Base-by-base conservation (phyloP, 345 rosid species). In the Balakata baccata region DNA sequence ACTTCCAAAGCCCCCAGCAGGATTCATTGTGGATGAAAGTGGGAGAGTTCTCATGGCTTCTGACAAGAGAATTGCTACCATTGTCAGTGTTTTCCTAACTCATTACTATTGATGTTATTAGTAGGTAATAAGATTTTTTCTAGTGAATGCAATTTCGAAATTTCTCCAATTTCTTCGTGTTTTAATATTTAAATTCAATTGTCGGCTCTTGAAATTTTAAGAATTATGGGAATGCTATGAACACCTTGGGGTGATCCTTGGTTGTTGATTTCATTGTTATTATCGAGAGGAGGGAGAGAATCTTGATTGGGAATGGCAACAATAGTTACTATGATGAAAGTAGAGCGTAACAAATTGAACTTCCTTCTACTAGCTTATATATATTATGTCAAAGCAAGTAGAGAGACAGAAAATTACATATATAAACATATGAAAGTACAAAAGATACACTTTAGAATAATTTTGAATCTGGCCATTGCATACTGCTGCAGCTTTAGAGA, bases 1-100 rank as follows among this genome's bases (percentile, higher is more conserved):
- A 2, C 71, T 90, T 71, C 98, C 98, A 2, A 92, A 89, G 67
- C 93, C 98, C 68, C 98, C 98, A 0, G 92, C 97, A 43, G 97
- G 97, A 50, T 92, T 94, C 58, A 86, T 88, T 3, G 82, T 94
- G 52, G 97, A 92, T 80, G 91, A 84, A 11, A 64, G 86, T 62
- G 98, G 97, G 20, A 92, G 86, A 73, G 92, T 92, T 71, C 83
- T 90, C 63, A 79, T 92, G 95, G 91, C 88, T 63, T 92, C 98
- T 34, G 81, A 83, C 79, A 90, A 87, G 81, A 88, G 97, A 58
- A 81, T 89, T 76, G 89, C 87, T 7, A 84, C 92, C 45, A 81
- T 94, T 74, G 98, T 90, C 14, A 88, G 93, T 81, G n/a, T 18
- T 66, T 49, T 53, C 39, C 62, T 51, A 2, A 29, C 22, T 34